Conservation (phyloP, 192 early-diverging fungal genomes). For the Linnemannia schmuckeri region DNA sequence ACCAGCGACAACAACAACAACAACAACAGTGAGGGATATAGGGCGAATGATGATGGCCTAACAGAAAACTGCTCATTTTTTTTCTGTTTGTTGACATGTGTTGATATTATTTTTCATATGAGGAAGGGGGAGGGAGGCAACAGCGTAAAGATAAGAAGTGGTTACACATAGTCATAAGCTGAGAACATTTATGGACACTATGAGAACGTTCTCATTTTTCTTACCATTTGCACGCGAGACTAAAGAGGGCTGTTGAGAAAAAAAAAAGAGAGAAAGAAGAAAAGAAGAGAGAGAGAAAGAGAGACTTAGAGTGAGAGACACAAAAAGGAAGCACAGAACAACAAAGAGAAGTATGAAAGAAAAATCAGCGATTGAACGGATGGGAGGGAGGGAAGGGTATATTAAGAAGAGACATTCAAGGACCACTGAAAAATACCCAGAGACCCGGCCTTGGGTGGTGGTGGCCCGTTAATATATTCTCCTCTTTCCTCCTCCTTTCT, state of each 20-base stretch:
- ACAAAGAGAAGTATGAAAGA: background rate
- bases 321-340: background rate
- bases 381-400: background rate
- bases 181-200: background rate
- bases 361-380: background rate
- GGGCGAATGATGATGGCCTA: background rate
- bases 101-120: constrained; percentile 2
- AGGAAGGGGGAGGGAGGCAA: background rate
- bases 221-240: background rate
- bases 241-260: background rate
- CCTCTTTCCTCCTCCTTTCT: no score
- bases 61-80: background rate
- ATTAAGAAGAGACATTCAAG: background rate
- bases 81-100: background rate
- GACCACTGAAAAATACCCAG: no score
- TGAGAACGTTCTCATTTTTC: background rate
- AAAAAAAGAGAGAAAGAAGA: background rate
- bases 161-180: background rate
- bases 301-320: background rate
- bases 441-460: no score
- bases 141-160: background rate
- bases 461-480: no score
- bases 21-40: background rate
- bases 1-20: background rate
- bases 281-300: background rate